These are phyloP conservation scores for Berkeleyomyces basicola DNA, from an alignment of 2,329 filamentous ascomycete genomes.

Conservation along the genomic window DNA sequence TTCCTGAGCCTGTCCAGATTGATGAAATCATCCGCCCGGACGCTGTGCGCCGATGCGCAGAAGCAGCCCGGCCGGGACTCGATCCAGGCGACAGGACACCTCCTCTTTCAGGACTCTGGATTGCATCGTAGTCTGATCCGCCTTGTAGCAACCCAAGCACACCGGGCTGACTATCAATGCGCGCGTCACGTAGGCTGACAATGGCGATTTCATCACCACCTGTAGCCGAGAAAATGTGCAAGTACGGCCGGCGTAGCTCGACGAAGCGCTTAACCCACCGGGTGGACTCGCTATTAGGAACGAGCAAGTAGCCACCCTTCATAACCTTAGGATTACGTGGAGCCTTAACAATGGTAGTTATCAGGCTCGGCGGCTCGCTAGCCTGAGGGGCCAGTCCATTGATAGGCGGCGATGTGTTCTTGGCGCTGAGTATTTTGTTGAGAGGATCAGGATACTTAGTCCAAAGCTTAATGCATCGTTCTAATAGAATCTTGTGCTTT, in stretches of 20 bases:
- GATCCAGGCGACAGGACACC: background rate
- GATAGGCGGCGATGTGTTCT: slow-evolving; percentile 51
- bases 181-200: slow-evolving; percentile 72
- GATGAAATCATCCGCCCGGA: slow-evolving; percentile 39
- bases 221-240: slow-evolving; percentile 72
- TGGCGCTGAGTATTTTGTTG: slow-evolving; percentile 36
- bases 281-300: slow-evolving; percentile 63
- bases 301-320: slow-evolving; percentile 77
- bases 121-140: slow-evolving; percentile 24
- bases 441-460: slow-evolving; percentile 40
- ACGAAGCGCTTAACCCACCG: slow-evolving; percentile 88
- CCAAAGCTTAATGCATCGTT: slow-evolving; percentile 49
- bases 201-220: slow-evolving; percentile 83
- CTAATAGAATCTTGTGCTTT: slow-evolving; percentile 30
- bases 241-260: slow-evolving; percentile 76
- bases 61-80: background rate
- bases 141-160: slow-evolving; percentile 59
- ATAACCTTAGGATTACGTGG: slow-evolving; percentile 67
- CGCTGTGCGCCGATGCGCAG: slow-evolving; percentile 30
- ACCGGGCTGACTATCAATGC: slow-evolving; percentile 85
- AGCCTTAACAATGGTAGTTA: slow-evolving; percentile 60
- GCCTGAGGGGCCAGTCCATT: slow-evolving; percentile 38
- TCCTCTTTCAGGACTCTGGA: slow-evolving; percentile 13
- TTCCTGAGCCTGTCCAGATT: slow-evolving; percentile 34
- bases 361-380: slow-evolving; percentile 42